Evolutionary conservation across 176 grass and related monocot species (phyloP), one percentile per base, ranked within the genome.

Genomic region (Triticum turgidum): DNA sequence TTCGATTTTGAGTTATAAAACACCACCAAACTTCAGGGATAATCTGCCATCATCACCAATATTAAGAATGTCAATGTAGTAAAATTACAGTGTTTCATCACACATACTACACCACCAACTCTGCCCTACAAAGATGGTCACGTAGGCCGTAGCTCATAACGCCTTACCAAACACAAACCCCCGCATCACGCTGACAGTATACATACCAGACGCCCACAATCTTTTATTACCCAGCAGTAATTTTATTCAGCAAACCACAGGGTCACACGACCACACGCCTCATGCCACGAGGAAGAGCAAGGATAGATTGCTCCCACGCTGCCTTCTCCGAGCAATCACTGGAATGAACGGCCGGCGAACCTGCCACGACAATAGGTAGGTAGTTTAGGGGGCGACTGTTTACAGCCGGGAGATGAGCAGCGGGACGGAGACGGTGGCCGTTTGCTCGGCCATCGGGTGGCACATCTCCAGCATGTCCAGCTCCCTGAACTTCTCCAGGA

Each of bases 361-460:
- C 70, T 11, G 29, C 13, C 15, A 2, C 25, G 44, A 39, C 13
- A 15, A 11, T 11, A 71, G 13, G 7, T 56, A 56, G 52, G 9
- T 59, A 39, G 38, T 7, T 6, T 7, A 7, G 15, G 51, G 5
- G 51, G 51, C 5, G 51, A 54, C 51, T 18, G 51, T 29, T 89
- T 83, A 99, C 39, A 99, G 88, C 45, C 97, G 89, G 54, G 97
- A 99, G 82, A 99, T 96, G 69, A 99, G 88, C 61, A 99, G 81
- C 0, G 97, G 97, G 44, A 99, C 94, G 5, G 90, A 99, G 78
- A 96, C 80, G 0, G 92, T 79, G 65, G 86, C 85, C 4, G 69
- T 82, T 75, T 99, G 94, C 34, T 99, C 94, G 1, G 78, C 93
- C 88, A 89, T 94, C 17, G 93, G 90, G 52, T 96, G 91, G 83